These are phyloP conservation scores for Flueggea neowawraea DNA, from an alignment of 441 rosid species.

Conservation along the genomic window DNA sequence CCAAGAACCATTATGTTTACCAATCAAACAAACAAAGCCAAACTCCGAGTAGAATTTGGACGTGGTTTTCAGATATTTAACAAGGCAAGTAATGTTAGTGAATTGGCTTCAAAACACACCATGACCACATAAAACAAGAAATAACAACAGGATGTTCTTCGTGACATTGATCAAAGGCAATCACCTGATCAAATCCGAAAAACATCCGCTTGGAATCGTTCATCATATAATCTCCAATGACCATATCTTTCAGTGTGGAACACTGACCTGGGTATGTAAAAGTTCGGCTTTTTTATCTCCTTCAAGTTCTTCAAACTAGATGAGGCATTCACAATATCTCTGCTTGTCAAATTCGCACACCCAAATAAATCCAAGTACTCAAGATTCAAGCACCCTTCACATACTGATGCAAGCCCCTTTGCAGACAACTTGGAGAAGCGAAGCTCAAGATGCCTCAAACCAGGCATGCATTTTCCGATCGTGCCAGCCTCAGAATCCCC, in stretches of 20 bases:
- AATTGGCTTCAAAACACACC: too few species aligned
- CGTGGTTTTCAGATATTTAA: too few species aligned
- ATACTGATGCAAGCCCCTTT: constrained; percentile 43
- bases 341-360: constrained; percentile 47
- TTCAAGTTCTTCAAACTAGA: constrained; percentile 45
- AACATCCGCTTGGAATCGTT: constrained; percentile 65
- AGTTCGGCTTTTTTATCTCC: constrained; percentile 46
- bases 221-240: constrained; percentile 80
- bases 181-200: constrained; percentile 45
- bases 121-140: too few species aligned
- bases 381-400: constrained; percentile 52
- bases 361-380: constrained; percentile 56
- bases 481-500: constrained; percentile 61
- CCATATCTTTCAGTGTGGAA: constrained; percentile 53
- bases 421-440: constrained; percentile 48
- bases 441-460: constrained; percentile 52
- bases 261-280: constrained; percentile 48
- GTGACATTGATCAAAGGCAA: too few species aligned
- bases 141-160: too few species aligned
- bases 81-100: too few species aligned
- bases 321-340: constrained; percentile 35
- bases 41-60: too few species aligned
- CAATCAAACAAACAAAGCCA: too few species aligned
- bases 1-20: too few species aligned
- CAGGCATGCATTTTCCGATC: constrained; percentile 57